Base-by-base conservation (phyloP, 441 rosid genomes). In the Arabidopsis lyrata region DNA sequence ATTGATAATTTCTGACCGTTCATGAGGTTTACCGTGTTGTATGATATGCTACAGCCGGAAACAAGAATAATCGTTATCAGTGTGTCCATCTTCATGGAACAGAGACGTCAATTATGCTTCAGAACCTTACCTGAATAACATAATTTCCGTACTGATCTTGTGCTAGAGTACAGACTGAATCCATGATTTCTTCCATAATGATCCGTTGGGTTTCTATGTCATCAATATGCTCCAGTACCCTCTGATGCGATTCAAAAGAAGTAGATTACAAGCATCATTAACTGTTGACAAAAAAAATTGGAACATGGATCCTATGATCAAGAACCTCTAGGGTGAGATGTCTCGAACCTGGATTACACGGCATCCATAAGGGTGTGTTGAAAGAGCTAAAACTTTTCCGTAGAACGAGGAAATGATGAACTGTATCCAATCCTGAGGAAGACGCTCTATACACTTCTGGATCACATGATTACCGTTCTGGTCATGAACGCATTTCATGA, bases 401-500 rank as follows among this genome's bases (percentile, higher is more conserved):
- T 85, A 87, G 66, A 94, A 94, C 15, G 95, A 79, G 10, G 97
- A 87, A 64, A 90, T 83, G 34, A 94, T 88, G 81, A 90, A 94
- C 48, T 90, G 88, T 75, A 90, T 90, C 72, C 55, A 86, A 57
- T 88, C 86, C 83, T 85, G 95, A 74, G 95, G 96, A 59, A 92
- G 86, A 78, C 92, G 84, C 83, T 94, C 97, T 52, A 94, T 90
- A 70, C 94, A 90, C 86, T 94, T 94, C 70, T 94, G 99, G 74
- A 94, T 87, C 78, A 94, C 98, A 86, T 94, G 98, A 81, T 94
- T 91, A 63, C 99, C 99, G 59, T 94, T 94, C 89, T 94, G 99
- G 82, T 94, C 97, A 64, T 83, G 88, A 73, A 92, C 96, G 58
- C 99, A 94, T 88, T 92, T 92, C 88, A 90, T 82, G 68, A 94